Base-by-base conservation (phyloP, 345 rosid genomes). In the rapeseed (Brassica napus) region DNA sequence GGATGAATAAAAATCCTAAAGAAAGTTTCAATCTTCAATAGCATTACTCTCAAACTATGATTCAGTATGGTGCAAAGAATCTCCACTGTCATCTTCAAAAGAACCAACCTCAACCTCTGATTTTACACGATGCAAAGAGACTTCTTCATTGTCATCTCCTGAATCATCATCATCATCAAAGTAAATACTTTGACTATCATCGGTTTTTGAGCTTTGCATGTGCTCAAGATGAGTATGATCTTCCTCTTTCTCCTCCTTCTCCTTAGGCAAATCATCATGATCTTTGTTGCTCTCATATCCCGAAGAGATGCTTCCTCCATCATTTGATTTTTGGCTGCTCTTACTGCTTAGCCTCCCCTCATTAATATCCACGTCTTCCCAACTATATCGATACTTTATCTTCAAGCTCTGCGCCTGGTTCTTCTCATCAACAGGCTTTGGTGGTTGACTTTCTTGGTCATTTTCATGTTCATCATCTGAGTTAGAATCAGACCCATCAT, bases 351-450 rank as follows among this genome's bases (percentile, higher is more conserved):
- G 55, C 55, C 80, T 71, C 26, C 65, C 83, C 44, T 44, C 79
- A 75, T 5, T 61, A 1, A 52, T 15, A 11, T 69, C 37, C 28
- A 52, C 60, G 2, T 75, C 80, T 71, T 81, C 83, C 80, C 80
- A 81, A 8, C 83, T 81, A 65, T 81, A 81, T 31, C 83, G 60
- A 71, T 81, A 81, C 21, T 44, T 49, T n/a, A 81, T 76, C 59
- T 76, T 81, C 47, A 81, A 76, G 69, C 83, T 81, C 7, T 81
- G 83, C 2, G 80, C 83, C 6, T 1, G 6, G 21, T 71, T 65
- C 47, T 42, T 71, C 57, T 32, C 73, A 16, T 71, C 34, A 64
- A 18, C 15, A 52, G 30, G 30, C 37, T 75, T 74, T 63, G 64
- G 24, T 73, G 57, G 42, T 54, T 34, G 44, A 37, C 16, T 28